These are phyloP conservation scores for Talaromyces sp. DNA, from an alignment of 2,329 filamentous ascomycete genomes.

Conservation along the genomic window DNA sequence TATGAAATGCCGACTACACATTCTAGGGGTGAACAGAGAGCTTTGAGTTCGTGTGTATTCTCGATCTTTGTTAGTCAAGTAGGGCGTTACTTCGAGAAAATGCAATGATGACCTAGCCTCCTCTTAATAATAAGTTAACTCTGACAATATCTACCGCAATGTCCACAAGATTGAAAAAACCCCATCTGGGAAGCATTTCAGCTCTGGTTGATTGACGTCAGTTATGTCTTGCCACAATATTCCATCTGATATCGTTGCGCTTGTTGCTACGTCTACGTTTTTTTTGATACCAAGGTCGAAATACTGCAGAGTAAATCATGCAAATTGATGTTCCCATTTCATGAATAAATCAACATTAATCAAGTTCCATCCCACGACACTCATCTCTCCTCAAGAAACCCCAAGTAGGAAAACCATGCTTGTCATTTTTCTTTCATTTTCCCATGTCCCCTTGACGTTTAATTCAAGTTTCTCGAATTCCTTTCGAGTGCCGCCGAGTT, in stretches of 20 bases:
- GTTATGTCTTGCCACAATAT: neutral
- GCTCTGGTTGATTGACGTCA: neutral
- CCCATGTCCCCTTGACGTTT: neutral
- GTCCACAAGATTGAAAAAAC: no score
- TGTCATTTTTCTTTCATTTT: neutral
- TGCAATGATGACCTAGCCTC: neutral
- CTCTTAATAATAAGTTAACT: neutral
- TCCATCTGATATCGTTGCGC: neutral
- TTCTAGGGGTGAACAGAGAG: neutral
- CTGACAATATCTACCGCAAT: no score
- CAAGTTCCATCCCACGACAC: neutral
- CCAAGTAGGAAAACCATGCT: neutral
- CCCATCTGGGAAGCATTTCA: neutral
- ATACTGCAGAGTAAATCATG: neutral
- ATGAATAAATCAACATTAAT: constrained; percentile 1
- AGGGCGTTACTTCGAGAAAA: neutral
- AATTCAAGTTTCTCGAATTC: neutral
- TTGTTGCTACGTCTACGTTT: neutral
- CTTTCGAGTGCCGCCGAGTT: neutral
- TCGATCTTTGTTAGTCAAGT: neutral
- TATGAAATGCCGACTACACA: neutral
- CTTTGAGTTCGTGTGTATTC: neutral
- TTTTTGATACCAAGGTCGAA: neutral
- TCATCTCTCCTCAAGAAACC: neutral
- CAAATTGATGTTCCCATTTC: constrained; percentile 8